Base-by-base conservation (phyloP, 2,329 filamentous ascomycete genomes). In the Aspergillus sp. region DNA sequence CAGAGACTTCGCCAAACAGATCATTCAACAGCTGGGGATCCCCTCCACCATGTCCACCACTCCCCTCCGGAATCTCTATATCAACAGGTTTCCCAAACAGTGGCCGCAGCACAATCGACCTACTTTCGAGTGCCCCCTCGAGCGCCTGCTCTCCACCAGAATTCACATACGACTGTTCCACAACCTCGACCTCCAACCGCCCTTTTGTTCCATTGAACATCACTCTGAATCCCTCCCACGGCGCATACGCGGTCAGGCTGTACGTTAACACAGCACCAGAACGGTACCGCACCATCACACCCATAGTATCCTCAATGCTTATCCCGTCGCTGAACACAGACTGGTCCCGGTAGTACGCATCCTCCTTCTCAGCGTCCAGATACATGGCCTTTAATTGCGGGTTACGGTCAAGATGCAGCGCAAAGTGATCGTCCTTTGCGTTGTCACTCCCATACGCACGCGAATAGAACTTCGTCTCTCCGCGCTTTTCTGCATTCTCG, bases 271-370 rank as follows among this genome's bases (percentile, higher is more conserved):
- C 79, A 0, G 83, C 83, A 2, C 83, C 82, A 51, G 78, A 83
- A 17, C 76, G 73, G 65, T 87, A 87, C 51, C 79, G 75, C 20
- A 87, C 82, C 46, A 87, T 74, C 22, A 87, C 71, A 40, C 78
- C 83, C 83, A 87, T 85, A 0, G 84, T 87, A 64, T 87, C 85
- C 67, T 87, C 84, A 57, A 87, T 87, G 62, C 77, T 86, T 55
- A 87, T 86, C 1, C 85, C 85, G 58, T 87, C 85, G 0, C 82
- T 78, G 54, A 87, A 87, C 0, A 86, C 83, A 62, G 80, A 85
- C 69, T 86, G 84, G 64, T 87, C 85, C 0, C 85, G 80, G 59
- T 83, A 79, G 63, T 87, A 87, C 15, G 78, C 78, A 61, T 87
- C 85, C 65, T 87, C 85, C 57, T 86, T 80, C 75, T 87, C 85